Percentiles rank a stretch among this genome's conserved stretches.
phyloP scores from a whole-genome alignment of 2,329 filamentous ascomycete genomes.

The Cercospora beticola region DNA sequence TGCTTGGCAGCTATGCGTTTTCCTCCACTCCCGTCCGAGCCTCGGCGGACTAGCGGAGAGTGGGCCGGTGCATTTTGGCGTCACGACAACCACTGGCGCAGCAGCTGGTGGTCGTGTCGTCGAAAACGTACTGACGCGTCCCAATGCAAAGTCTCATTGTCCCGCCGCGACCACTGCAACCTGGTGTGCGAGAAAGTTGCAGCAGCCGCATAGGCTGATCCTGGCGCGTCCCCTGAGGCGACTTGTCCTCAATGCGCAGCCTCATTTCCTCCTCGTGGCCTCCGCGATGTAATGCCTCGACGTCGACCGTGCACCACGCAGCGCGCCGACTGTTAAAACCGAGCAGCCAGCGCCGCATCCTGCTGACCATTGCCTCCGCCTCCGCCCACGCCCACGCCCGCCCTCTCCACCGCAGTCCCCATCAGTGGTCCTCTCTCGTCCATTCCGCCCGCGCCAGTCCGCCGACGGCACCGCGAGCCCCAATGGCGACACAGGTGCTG shows the following conservation, averaged over 20 bases:
- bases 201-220: background rate
- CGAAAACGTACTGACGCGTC: conserved; percentile 1
- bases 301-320: conserved; percentile 7
- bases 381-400: background rate
- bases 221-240: conserved; percentile 1
- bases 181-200: background rate
- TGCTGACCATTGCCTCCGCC: conserved; percentile 18
- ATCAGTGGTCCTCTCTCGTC: conserved; percentile 38
- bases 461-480: background rate
- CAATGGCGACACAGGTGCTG: conserved; percentile 24
- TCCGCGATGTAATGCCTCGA: conserved; percentile 5
- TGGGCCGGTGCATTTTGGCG: background rate
- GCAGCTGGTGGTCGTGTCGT: background rate
- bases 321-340: background rate
- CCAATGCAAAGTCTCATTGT: background rate
- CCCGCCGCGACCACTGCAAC: background rate
- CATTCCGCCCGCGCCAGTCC: conserved; percentile 29
- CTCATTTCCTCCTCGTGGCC: background rate
- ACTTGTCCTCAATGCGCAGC: conserved; percentile 10
- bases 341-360: conserved; percentile 19
- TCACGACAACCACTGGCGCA: background rate
- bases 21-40: conserved; percentile 3
- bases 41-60: background rate
- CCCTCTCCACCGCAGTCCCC: conserved; percentile 26
- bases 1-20: background rate